These are phyloP conservation scores for Oehlia diaphana DNA, from an alignment of 192 early-diverging fungal species.

Conservation along the genomic window DNA sequence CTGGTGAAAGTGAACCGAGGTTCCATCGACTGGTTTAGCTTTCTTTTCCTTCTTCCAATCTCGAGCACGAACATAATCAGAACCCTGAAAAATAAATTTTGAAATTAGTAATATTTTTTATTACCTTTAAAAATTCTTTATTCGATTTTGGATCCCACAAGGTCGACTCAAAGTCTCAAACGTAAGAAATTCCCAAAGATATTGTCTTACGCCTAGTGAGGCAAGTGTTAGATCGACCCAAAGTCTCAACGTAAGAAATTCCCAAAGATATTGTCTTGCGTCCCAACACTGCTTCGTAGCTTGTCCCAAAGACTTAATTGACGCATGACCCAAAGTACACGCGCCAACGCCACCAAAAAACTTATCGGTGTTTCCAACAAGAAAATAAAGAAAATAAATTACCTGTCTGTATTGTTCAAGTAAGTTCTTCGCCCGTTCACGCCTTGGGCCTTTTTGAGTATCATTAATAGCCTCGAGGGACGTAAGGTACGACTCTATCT, in stretches of 20 bases:
- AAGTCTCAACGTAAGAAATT: no score
- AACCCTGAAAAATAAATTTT: conserved; percentile 4
- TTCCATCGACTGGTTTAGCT: neutral
- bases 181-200: no score
- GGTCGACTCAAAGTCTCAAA: conserved; percentile 12
- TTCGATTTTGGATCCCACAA: neutral
- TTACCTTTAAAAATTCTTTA: neutral
- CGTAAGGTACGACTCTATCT: conserved; percentile 14
- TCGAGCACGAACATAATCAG: conserved; percentile 7
- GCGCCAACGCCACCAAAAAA: conserved; percentile 9
- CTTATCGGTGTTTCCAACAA: no score
- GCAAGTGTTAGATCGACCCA: no score
- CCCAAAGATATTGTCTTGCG: neutral
- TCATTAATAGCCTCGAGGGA: conserved; percentile 1
- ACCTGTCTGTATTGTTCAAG: conserved; percentile 3
- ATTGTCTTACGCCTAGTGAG: no score
- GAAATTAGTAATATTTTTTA: neutral
- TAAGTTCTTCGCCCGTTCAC: conserved; percentile 8
- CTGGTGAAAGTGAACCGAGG: conserved; percentile 17
- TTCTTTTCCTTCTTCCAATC: conserved; percentile 8
- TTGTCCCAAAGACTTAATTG: conserved; percentile 23
- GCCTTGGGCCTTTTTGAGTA: conserved; percentile 21
- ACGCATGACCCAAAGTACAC: conserved; percentile 12
- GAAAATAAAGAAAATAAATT: neutral
- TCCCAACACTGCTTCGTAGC: conserved; percentile 7